Evolutionary conservation across 2,329 filamentous ascomycete species (phyloP), one percentile per base, ranked within the genome.

Genomic region (Botryotinia narcissicola): DNA sequence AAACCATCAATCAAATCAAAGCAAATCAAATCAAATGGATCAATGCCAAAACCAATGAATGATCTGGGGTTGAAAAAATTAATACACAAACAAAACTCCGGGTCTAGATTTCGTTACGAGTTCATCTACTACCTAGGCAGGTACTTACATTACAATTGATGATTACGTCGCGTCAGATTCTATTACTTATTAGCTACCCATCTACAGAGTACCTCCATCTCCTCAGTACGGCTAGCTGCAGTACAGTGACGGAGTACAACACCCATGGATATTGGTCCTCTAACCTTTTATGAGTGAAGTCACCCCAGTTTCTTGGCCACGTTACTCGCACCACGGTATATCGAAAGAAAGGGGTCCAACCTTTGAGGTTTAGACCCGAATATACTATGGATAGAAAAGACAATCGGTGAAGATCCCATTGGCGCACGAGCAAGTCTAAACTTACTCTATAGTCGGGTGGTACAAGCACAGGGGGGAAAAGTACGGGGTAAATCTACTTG

Each of bases 401-500:
- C 8, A 35, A 60, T 60, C 32, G 32, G 35, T 61, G 59, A 61
- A 64, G 42, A 48, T 66, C 63, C 63, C 63, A 66, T 48, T 66
- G 63, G 63, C 29, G 62, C 62, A 46, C 62, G 44, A 46, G 4
- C 9, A 46, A 29, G 40, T 44, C 40, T 32, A 59, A 59, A 22
- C 57, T 59, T 35, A 35, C 57, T 59, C 29, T 59, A 59, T 18
- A 18, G 44, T 51, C 32, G 37, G 61, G 37, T 54, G 35, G 29
- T n/a, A 40, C 44, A 54, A 40, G 46, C 22, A 29, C 42, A 20
- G 14, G 32, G 22, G 22, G 22, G 9, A 54, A 51, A 54, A 40
- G 46, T 67, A 67, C 46, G 64, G 63, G 63, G 63, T 67, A 67
- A 67, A 16, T 46, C 62, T 46, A 57, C 51, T 57, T 29, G 51